Base-by-base conservation (phyloP, 2,329 filamentous ascomycete species). In the Albifimbria verrucaria region DNA sequence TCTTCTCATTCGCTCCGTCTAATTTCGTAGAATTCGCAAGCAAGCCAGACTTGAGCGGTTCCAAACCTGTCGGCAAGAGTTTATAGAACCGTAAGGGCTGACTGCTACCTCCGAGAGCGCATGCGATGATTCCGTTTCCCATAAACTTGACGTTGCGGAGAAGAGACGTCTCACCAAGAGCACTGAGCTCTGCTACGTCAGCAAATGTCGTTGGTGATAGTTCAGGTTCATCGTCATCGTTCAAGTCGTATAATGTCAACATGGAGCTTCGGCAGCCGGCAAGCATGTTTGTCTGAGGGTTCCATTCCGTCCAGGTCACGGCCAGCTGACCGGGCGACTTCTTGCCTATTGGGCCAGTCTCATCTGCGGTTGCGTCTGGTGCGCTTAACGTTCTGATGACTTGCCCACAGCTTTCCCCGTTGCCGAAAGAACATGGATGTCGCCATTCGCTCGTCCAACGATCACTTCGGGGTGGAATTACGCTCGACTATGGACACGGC, bases 371-470 rank as follows among this genome's bases (percentile, higher is more conserved):
- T 1, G 53, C 50, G 11, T 59, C 55, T 11, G 56, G 52, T 24
- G 58, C 53, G 1, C 54, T 51, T 20, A 62, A 63, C 48, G 55
- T 61, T 50, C 55, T 59, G 58, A 60, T 51, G 18, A 64, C 64
- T 51, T 57, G 63, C 26, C 53, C 55, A 44, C 66, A 69, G 42
- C 58, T 66, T 28, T 68, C 64, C 1, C 60, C 22, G 67, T 67
- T 7, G 68, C 68, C 3, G 75, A 76, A 7, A 79, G 55, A 2
- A 82, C 59, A 7, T 74, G 66, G 5, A 83, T 60, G 18, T 77
- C 67, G 1, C 80, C 80, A 55, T 76, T 79, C 1, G 79, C 77
- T 28, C 80, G 70, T 4, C 78, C 80, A 0, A 77, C 72, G 2
- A 81, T 58, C 1, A 80, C 58, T 2, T 72, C 67, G 17, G 72